A percentile compares a stretch with the other conserved stretches of the same genome.
Conservation (phyloP, 768 basidiomycete species). For the Russula compacta region DNA sequence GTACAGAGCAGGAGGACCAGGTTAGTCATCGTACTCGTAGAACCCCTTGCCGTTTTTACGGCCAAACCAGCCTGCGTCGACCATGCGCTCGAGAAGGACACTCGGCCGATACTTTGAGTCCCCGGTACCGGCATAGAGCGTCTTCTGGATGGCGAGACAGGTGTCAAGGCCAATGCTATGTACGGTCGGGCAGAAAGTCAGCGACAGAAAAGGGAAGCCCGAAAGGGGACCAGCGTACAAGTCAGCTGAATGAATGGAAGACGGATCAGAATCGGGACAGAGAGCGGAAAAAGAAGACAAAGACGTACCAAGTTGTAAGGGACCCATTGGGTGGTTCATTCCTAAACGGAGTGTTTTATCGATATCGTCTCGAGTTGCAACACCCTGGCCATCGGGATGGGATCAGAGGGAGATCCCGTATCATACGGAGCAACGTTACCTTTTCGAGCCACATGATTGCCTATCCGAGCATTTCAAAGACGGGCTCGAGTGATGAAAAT, state of each 20-base stretch:
- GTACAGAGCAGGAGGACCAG: neutral
- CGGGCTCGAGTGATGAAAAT: neutral
- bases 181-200: neutral
- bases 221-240: slow-evolving; percentile 26
- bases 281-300: neutral
- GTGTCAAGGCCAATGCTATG: slow-evolving; percentile 93
- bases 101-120: slow-evolving; percentile 95
- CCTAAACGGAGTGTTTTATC: slow-evolving; percentile 90
- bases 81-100: slow-evolving; percentile 87
- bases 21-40: slow-evolving; percentile 59
- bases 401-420: neutral
- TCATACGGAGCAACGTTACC: slow-evolving; percentile 30
- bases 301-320: slow-evolving; percentile 64
- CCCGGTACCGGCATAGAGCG: slow-evolving; percentile 77
- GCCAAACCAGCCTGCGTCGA: slow-evolving; percentile 91
- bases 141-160: slow-evolving; percentile 87
- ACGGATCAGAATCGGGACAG: neutral
- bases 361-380: slow-evolving; percentile 90
- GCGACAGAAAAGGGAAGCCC: neutral
- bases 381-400: slow-evolving; percentile 33
- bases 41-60: slow-evolving; percentile 92
- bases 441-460: slow-evolving; percentile 92
- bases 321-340: slow-evolving; percentile 95
- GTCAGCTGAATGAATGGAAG: slow-evolving; percentile 24
- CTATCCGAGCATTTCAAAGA: slow-evolving; percentile 28